Evolutionary conservation across 495 filamentous ascomycete species (phyloP), one percentile per base, ranked within the genome.

Genomic region (Aspergillus olivimuriae): DNA sequence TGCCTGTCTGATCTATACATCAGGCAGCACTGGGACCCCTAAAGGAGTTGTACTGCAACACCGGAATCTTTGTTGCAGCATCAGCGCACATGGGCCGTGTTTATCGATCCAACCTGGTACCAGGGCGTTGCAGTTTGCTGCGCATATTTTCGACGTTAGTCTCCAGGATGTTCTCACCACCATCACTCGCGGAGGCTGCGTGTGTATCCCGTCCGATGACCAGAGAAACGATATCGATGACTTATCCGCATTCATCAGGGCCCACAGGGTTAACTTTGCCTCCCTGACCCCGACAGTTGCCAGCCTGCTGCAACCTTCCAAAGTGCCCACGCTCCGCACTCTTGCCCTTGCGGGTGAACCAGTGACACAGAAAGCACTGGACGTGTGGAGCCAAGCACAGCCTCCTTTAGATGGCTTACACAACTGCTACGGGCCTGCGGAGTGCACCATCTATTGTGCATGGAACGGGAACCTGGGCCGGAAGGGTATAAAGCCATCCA

Each of bases 41-140:
- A 70, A 69, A 50, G 75, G 67, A 0, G 64, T 68, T 12, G 51
- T 73, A 1, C 46, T 75, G 5, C 40, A 53, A 23, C 73, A 77
- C 41, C 14, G 15, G 1, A 45, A 41, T 4, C 16, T 51, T 30
- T 41, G 36, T 32, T 50, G 32, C 22, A 37, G 15, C 23, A 10
- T 23, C 14, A 21, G 22, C 23, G 15, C 28, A 22, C 24, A 26
- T 9, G 47, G 18, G 1, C 17, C 21, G 34, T 6, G 10, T 2
- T 23, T 41, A 4, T n/a, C 40, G 41, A 1, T 31, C 34, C 2
- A 20, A 22, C 10, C 16, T 38, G 8, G 34, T 19, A 4, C 51
- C 15, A 53, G 56, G 8, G 51, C 47, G 4, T 41, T 62, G 14
- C 49, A 55, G 14, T 62, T 61, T 26, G 43, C 58, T 2, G 45